Evolutionary conservation across 257 asterid genomes (phyloP).

Genomic region (Cruciata laevipes): DNA sequence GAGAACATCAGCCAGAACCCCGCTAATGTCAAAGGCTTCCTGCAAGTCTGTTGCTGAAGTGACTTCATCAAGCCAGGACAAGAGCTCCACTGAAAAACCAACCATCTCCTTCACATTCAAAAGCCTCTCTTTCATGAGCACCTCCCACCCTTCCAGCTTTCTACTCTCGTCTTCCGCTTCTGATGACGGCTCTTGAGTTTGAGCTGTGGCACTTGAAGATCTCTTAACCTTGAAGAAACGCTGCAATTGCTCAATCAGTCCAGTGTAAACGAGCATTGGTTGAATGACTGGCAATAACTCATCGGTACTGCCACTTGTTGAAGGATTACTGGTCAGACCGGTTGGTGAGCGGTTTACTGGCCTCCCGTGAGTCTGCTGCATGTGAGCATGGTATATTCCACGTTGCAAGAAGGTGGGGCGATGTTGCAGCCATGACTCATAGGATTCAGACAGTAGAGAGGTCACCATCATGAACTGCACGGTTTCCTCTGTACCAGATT

Average conservation of each 20-base stretch:
- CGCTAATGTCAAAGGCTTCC: conserved; percentile 80
- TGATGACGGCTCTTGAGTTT: conserved; percentile 12
- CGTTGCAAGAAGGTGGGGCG: conserved; percentile 77
- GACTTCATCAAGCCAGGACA: conserved; percentile 85
- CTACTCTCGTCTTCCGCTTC: conserved; percentile 49
- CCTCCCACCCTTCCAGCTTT: conserved; percentile 79
- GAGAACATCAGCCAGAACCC: conserved; percentile 63
- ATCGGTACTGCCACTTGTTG: conserved; percentile 26
- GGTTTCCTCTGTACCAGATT: conserved; percentile 83
- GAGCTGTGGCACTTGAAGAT: conserved; percentile 25
- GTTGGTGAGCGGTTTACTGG: conserved; percentile 37
- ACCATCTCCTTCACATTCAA: conserved; percentile 74
- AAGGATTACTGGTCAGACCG: conserved; percentile 13
- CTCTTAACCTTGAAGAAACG: conserved; percentile 58
- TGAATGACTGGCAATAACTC: conserved; percentile 61
- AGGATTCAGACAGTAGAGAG: conserved; percentile 85
- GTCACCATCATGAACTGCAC: conserved; percentile 98
- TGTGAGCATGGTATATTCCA: conserved; percentile 79
- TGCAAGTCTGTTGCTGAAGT: conserved; percentile 59
- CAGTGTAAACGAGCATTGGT: conserved; percentile 91
- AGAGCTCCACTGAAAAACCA: conserved; percentile 75
- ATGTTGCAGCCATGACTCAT: conserved; percentile 87
- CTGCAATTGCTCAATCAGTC: conserved; percentile 95
- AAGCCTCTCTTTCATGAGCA: conserved; percentile 66
- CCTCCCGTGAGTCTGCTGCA: conserved; percentile 73